These are phyloP conservation scores for Fistulifera solaris DNA, from an alignment of 108 stramenopile species.

Conservation along the genomic window DNA sequence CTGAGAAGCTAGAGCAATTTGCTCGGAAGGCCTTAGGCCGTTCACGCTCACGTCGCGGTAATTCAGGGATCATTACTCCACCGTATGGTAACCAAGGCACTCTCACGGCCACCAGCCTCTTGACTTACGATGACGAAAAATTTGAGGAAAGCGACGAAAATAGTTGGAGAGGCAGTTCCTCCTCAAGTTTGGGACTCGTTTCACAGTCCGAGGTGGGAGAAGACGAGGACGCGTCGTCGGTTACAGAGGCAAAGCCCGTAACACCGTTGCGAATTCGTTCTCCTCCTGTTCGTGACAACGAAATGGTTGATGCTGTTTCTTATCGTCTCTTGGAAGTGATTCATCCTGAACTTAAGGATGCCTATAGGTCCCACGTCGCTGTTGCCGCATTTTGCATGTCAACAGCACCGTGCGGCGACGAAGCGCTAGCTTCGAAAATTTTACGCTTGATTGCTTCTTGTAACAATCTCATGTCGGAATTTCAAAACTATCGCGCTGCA, in stretches of 20 bases:
- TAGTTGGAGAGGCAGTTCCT: too few species aligned
- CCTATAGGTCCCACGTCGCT: conserved; percentile 15
- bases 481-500: conserved; percentile 42
- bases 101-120: conserved; percentile 20
- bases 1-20: conserved; percentile 45
- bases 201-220: not conserved
- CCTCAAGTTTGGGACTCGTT: not conserved
- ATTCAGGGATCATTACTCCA: conserved; percentile 40
- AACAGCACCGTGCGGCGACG: conserved; percentile 36
- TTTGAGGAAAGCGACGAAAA: conserved; percentile 9
- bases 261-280: not conserved
- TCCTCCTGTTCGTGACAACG: not conserved
- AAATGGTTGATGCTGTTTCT: not conserved
- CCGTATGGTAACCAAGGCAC: conserved; percentile 25
- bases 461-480: conserved; percentile 26
- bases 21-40: conserved; percentile 32
- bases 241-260: not conserved
- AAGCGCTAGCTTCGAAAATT: conserved; percentile 19
- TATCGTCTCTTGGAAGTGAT: not conserved
- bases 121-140: conserved; percentile 64
- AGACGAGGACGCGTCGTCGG: not conserved
- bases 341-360: not conserved
- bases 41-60: conserved; percentile 13
- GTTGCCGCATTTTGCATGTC: conserved; percentile 49
- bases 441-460: conserved; percentile 26